Conservation (phyloP, 352 stramenopile species). For the Globisporangium cederbergense region DNA sequence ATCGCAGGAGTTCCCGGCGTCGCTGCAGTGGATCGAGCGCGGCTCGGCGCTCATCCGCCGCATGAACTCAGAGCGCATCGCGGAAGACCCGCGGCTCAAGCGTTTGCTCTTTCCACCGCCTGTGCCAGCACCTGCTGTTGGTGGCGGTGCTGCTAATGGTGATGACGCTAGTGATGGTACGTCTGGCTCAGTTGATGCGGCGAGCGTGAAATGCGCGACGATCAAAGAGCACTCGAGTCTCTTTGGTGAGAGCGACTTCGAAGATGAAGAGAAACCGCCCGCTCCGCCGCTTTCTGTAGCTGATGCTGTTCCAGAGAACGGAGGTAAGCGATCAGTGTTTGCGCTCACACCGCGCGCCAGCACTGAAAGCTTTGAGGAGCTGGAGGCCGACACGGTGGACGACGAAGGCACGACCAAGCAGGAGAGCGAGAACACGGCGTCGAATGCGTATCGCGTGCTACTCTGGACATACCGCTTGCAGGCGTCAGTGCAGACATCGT, state of each 20-base stretch:
- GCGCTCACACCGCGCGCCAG: slow-evolving; percentile 23
- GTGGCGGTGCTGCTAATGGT: slow-evolving; percentile 10
- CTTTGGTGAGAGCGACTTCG: slow-evolving; percentile 20
- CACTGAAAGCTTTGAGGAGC: slow-evolving; percentile 60
- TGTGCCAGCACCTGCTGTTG: slow-evolving; percentile 14
- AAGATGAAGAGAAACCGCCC: slow-evolving; percentile 33
- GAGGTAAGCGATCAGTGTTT: background rate
- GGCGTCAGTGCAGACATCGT: slow-evolving; percentile 62
- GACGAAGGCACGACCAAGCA: slow-evolving; percentile 52
- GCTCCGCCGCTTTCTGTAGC: slow-evolving; percentile 15
- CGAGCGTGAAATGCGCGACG: background rate
- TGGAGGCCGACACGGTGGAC: slow-evolving; percentile 55
- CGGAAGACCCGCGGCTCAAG: slow-evolving; percentile 75
- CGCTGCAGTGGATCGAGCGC: slow-evolving; percentile 74
- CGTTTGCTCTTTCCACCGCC: slow-evolving; percentile 46
- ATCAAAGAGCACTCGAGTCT: slow-evolving; percentile 19
- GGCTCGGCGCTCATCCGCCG: slow-evolving; percentile 79
- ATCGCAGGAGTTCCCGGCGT: slow-evolving; percentile 31
- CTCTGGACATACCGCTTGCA: slow-evolving; percentile 81
- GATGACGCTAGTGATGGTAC: background rate
- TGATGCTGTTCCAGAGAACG: background rate
- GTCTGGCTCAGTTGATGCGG: background rate
- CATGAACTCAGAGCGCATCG: slow-evolving; percentile 88
- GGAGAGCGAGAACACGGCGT: slow-evolving; percentile 68
- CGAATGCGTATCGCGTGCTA: slow-evolving; percentile 67